Conservation (phyloP, 441 rosid genomes). For the Melastoma candidum region DNA sequence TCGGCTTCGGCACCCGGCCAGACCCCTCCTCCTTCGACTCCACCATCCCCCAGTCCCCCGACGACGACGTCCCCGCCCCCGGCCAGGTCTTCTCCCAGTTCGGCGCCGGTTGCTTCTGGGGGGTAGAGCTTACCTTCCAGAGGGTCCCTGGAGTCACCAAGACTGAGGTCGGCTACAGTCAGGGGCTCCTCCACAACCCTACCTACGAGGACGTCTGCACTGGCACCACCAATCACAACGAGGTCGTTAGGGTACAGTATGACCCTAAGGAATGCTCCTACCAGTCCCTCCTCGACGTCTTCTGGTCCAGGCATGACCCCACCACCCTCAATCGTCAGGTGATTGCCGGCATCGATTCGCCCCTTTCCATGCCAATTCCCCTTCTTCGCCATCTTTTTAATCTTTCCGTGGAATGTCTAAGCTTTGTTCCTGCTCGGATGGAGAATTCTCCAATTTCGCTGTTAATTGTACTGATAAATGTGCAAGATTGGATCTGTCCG, state of each 20-base stretch:
- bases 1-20: constrained; percentile 53
- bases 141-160: constrained; percentile 44
- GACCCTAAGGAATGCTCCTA: constrained; percentile 44
- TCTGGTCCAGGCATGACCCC: constrained; percentile 60
- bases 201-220: constrained; percentile 44
- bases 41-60: constrained; percentile 58
- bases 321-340: constrained; percentile 59
- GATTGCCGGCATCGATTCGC: constrained; percentile 6
- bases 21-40: constrained; percentile 44
- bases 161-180: constrained; percentile 65
- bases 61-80: constrained; percentile 55
- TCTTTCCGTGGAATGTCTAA: too few relatives aligned
- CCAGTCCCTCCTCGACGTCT: constrained; percentile 34
- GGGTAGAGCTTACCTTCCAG: constrained; percentile 54
- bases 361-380: neutral
- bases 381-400: too few relatives aligned
- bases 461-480: too few relatives aligned
- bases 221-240: constrained; percentile 44
- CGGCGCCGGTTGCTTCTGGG: constrained; percentile 90
- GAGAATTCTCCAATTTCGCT: too few relatives aligned
- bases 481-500: too few relatives aligned
- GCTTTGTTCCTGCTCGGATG: too few relatives aligned
- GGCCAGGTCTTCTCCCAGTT: constrained; percentile 70
- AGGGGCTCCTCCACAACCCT: constrained; percentile 43
- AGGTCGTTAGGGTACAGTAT: constrained; percentile 55